A percentile compares a stretch with the other conserved stretches of the same genome.
Conservation (phyloP, 2,329 filamentous ascomycete genomes). For the Bimuria novae-zelandiae region DNA sequence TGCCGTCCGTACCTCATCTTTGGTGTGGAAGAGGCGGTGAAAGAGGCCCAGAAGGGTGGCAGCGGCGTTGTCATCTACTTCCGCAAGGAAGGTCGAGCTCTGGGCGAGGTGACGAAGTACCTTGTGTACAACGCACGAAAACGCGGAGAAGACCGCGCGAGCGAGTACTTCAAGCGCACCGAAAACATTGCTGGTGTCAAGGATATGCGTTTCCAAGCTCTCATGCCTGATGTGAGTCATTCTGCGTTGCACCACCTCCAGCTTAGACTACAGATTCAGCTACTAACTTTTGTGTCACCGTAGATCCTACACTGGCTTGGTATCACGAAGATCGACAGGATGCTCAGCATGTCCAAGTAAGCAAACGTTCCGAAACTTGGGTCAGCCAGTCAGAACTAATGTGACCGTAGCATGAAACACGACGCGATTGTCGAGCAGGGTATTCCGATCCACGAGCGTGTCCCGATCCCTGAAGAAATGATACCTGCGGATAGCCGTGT, state of each 20-base stretch:
- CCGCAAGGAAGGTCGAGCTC: slow-evolving; percentile 91
- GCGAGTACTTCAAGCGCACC: slow-evolving; percentile 95
- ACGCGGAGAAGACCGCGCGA: slow-evolving; percentile 75
- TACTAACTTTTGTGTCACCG: slow-evolving; percentile 18
- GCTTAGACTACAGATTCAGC: slow-evolving; percentile 3
- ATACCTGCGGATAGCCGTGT: slow-evolving; percentile 94
- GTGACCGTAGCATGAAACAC: slow-evolving; percentile 74
- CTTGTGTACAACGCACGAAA: slow-evolving; percentile 80
- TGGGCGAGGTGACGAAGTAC: slow-evolving; percentile 93
- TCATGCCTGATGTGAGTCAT: slow-evolving; percentile 77
- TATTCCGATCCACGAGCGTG: slow-evolving; percentile 84
- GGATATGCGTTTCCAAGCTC: slow-evolving; percentile 93
- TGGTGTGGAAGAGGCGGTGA: slow-evolving; percentile 95
- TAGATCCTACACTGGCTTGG: slow-evolving; percentile 93
- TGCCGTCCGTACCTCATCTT: slow-evolving; percentile 95
- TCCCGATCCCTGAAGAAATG: slow-evolving; percentile 90
- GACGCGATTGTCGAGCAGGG: slow-evolving; percentile 85
- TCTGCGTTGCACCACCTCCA: background rate
- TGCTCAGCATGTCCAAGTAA: slow-evolving; percentile 98
- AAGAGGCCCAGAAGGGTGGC: slow-evolving; percentile 91
- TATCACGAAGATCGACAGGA: slow-evolving; percentile 97
- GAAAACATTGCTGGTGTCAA: slow-evolving; percentile 98
- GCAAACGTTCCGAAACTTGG: slow-evolving; percentile 30
- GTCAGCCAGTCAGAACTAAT: slow-evolving; percentile 11
- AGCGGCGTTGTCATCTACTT: slow-evolving; percentile 98